These are phyloP conservation scores for Carex pumila DNA, from an alignment of 176 grass and related monocot genomes.

Conservation along the genomic window DNA sequence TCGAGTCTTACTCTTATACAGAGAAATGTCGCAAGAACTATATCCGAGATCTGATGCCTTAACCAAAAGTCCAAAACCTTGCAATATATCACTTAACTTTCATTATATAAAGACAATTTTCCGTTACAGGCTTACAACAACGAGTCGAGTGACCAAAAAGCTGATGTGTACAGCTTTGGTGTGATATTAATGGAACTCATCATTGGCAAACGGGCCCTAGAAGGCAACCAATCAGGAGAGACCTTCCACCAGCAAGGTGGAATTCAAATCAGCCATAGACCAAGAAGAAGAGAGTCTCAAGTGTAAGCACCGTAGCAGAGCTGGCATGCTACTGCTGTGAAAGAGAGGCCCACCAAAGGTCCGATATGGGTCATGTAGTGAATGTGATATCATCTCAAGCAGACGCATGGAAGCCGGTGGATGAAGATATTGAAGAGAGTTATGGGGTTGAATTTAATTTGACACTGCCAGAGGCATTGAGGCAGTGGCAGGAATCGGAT, in stretches of 20 bases:
- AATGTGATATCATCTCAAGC: constrained; percentile 13
- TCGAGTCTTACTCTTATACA: not conserved
- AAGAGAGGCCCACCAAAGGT: constrained; percentile 25
- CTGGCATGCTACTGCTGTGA: constrained; percentile 30
- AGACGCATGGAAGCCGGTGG: constrained; percentile 11
- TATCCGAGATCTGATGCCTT: not conserved
- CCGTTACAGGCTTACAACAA: constrained; percentile 10
- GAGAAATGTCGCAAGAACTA: not conserved
- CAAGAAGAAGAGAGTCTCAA: constrained; percentile 31
- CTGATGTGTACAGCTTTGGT: constrained; percentile 43
- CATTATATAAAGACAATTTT: not conserved
- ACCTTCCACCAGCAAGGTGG: constrained; percentile 23
- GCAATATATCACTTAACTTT: not conserved
- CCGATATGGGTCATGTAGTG: constrained; percentile 35
- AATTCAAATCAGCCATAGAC: constrained; percentile 27
- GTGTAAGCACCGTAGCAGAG: constrained; percentile 22
- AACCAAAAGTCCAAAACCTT: not conserved
- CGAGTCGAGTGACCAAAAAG: constrained; percentile 37
- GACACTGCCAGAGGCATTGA: constrained; percentile 5
- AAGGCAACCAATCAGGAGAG: constrained; percentile 23
- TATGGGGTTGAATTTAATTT: constrained; percentile 15
- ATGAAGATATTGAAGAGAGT: constrained; percentile 1
- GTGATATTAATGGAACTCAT: constrained; percentile 46
- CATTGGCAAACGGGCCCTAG: constrained; percentile 23
- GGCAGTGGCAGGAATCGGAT: constrained; percentile 11